Evolutionary conservation across 805 yeast genomes (phyloP).

Genomic region (Tetrapisispora fleetii): DNA sequence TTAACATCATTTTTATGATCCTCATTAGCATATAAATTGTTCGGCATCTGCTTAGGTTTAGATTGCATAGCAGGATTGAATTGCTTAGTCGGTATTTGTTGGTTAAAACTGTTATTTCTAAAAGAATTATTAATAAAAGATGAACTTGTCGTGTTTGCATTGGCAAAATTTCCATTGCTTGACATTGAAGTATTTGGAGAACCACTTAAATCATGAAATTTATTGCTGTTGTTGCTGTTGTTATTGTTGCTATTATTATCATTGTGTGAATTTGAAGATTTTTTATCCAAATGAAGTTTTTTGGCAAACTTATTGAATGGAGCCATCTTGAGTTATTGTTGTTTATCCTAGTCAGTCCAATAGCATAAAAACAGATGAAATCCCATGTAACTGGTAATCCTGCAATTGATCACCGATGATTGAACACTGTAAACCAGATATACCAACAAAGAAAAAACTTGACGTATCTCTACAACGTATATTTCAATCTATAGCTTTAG

Average conservation of each 20-base stretch:
- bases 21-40: slow-evolving; percentile 6
- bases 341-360: neutral
- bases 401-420: too few species aligned
- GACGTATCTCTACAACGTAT: too few species aligned
- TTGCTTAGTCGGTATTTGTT: neutral
- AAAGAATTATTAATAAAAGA: slow-evolving; percentile 1
- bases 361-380: too few species aligned
- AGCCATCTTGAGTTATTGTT: slow-evolving; percentile 32
- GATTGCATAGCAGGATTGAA: neutral
- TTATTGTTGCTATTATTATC: slow-evolving; percentile 1
- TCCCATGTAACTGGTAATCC: too few species aligned
- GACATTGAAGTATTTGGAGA: slow-evolving; percentile 7
- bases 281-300: slow-evolving; percentile 33
- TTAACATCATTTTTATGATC: slow-evolving; percentile 16
- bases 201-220: slow-evolving; percentile 9
- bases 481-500: too few species aligned
- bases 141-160: slow-evolving; percentile 1
- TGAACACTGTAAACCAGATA: too few species aligned
- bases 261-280: slow-evolving; percentile 7
- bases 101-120: neutral
- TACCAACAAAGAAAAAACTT: too few species aligned
- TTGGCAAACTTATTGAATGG: slow-evolving; percentile 46
- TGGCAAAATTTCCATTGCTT: slow-evolving; percentile 3
- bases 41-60: neutral
- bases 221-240: neutral